Evolutionary conservation across 352 stramenopile genomes (phyloP).

Genomic region (Globisporangium radiosum): DNA sequence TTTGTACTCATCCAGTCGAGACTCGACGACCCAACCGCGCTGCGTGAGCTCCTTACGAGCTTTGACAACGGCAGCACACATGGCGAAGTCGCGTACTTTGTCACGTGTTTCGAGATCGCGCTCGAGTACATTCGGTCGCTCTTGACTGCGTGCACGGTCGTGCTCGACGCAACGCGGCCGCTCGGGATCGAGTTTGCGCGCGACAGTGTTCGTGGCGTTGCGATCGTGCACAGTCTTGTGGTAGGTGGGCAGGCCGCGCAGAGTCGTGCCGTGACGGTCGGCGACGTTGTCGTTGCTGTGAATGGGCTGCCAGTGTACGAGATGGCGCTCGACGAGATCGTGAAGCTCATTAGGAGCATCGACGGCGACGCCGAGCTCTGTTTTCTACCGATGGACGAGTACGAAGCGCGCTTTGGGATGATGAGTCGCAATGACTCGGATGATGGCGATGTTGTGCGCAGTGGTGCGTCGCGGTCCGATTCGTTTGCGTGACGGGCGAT

Average conservation of each 20-base stretch:
- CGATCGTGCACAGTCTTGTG: conserved; percentile 54
- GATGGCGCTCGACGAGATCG: conserved; percentile 70
- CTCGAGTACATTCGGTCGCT: conserved; percentile 85
- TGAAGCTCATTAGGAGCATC: conserved; percentile 59
- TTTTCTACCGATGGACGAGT: conserved; percentile 71
- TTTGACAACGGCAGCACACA: conserved; percentile 63
- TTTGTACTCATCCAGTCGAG: conserved; percentile 79
- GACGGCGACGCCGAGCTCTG: conserved; percentile 76
- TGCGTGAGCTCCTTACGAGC: conserved; percentile 78
- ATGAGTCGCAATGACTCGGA: conserved; percentile 21
- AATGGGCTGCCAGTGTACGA: conserved; percentile 79
- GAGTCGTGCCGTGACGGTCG: conserved; percentile 46
- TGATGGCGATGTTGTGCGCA: conserved; percentile 15
- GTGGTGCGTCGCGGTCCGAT: conserved; percentile 8
- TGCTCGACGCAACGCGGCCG: conserved; percentile 56
- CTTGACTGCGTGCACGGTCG: conserved; percentile 71
- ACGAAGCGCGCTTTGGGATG: conserved; percentile 53
- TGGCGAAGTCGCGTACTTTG: conserved; percentile 82
- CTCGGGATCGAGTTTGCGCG: conserved; percentile 76
- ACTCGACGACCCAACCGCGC: conserved; percentile 54
- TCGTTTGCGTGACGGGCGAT: conserved; percentile 2
- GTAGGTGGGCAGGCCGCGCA: conserved; percentile 55
- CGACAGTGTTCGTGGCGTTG: conserved; percentile 36
- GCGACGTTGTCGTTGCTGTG: conserved; percentile 72
- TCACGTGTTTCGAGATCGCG: conserved; percentile 83